Conservation (phyloP, 2,329 filamentous ascomycete genomes). For the Aphanocladium album region DNA sequence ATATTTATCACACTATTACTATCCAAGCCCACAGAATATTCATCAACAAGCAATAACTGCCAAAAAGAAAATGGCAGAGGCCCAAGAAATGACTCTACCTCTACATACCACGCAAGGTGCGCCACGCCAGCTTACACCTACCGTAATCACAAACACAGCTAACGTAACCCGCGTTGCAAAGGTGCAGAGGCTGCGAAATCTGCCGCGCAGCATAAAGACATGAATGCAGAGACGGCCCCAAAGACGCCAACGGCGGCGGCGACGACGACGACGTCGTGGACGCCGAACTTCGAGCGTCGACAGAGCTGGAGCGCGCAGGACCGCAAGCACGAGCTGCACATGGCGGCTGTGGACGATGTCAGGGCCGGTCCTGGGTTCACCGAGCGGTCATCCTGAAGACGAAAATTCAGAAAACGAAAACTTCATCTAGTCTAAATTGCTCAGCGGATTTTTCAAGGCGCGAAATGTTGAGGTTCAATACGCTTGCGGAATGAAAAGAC, state of each 20-base stretch:
- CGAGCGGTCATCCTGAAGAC: constrained; percentile 25
- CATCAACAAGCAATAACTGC: too few species aligned
- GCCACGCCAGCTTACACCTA: neutral
- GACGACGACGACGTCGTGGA: constrained; percentile 31
- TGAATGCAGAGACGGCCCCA: too few species aligned
- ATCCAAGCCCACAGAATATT: too few species aligned
- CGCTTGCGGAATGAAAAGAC: too few species aligned
- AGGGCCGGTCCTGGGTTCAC: constrained; percentile 38
- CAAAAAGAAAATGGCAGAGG: neutral
- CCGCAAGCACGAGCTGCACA: constrained; percentile 47
- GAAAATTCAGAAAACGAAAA: neutral
- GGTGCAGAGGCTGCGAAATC: neutral
- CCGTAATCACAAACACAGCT: neutral
- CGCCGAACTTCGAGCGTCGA: constrained; percentile 39
- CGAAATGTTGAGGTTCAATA: neutral
- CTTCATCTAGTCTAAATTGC: too few species aligned
- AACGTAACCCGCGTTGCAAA: neutral
- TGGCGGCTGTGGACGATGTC: constrained; percentile 35
- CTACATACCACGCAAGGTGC: neutral
- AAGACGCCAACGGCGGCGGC: too few species aligned
- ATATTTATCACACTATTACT: neutral
- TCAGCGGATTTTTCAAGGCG: too few species aligned
- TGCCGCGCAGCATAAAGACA: neutral
- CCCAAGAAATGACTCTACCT: neutral
- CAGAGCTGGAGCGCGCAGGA: constrained; percentile 52